Evolutionary conservation across 192 early-diverging fungal species (phyloP).

Genomic region (Spinellus fusiger): DNA sequence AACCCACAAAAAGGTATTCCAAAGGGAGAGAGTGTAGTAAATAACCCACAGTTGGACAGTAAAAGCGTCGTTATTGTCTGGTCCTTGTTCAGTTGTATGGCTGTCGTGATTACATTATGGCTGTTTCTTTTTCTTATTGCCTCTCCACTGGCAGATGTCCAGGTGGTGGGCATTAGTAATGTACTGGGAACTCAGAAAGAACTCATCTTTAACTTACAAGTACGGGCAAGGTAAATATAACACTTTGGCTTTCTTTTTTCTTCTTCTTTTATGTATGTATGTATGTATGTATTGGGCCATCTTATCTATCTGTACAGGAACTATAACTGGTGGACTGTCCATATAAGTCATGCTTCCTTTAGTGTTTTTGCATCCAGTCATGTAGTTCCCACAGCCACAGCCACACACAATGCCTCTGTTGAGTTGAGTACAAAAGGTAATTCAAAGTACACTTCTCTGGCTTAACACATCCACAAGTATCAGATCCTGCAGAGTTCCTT

Average conservation of each 20-base stretch:
- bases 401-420: neutral
- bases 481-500: constrained; percentile 27
- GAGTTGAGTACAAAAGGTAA: neutral
- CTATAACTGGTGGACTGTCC: constrained; percentile 49
- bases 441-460: neutral
- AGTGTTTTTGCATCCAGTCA: constrained; percentile 58
- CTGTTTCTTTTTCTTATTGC: constrained; percentile 10
- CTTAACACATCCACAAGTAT: neutral
- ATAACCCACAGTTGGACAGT: constrained; percentile 3
- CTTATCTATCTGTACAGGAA: constrained; percentile 33
- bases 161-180: constrained; percentile 41
- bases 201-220: constrained; percentile 57
- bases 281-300: neutral
- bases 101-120: neutral
- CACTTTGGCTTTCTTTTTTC: neutral
- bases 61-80: constrained; percentile 6
- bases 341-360: constrained; percentile 49
- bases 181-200: constrained; percentile 61
- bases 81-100: neutral
- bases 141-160: constrained; percentile 13
- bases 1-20: constrained; percentile 15
- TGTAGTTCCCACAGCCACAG: constrained; percentile 15
- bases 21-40: constrained; percentile 6
- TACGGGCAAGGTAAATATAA: constrained; percentile 35
- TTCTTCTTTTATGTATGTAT: no score